Base-by-base conservation (phyloP, 495 filamentous ascomycete genomes). In the Daldinia decipiens region DNA sequence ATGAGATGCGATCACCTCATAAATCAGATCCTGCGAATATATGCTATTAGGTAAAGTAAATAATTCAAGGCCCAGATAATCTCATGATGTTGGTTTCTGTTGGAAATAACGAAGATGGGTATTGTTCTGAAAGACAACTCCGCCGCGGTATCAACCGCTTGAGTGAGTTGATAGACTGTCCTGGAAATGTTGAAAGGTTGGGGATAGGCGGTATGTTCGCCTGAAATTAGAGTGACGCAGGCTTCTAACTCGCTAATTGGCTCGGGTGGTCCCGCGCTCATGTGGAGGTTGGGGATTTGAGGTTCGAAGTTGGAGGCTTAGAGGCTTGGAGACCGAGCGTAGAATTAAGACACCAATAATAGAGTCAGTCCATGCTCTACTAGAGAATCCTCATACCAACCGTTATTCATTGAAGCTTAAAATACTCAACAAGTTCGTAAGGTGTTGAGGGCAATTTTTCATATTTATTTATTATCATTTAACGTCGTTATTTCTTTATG, bases 171-270 rank as follows among this genome's bases (percentile, higher is more conserved):
- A n/a, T 17, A 17, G 6, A 40, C 26, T 13, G 9, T 52, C 3
- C 7, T 52, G 4, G 13, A 56, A 36, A 19, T 11, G 38, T 31
- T 39, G 15, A 45, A 62, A 64, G 21, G 13, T 9, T 43, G 11
- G 9, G 29, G 17, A 45, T 52, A 26, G 26, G 26, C 38, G 8
- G 29, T 12, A 26, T 7, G 19, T 34, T 40, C 13, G 13, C 13
- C 27, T 62, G 6, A 26, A 51, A 32, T 40, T 55, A 50, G 29
- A 50, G 64, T 72, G 69, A 72, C 53, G 63, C 67, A 59, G 29
- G 8, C 19, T 7, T 34, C 31, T 21, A 31, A 7, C 4, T 13
- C 11, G 15, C 27, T 21, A 21, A 38, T 65, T 67, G 64, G 70
- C 26, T 52, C 70, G 70, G 64, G 6, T 39, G 53, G 59, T 65